A percentile compares a stretch with the other conserved stretches of the same genome.
phyloP scores from a whole-genome alignment of 1,139 yeast species.

The Ashbya aceris region DNA sequence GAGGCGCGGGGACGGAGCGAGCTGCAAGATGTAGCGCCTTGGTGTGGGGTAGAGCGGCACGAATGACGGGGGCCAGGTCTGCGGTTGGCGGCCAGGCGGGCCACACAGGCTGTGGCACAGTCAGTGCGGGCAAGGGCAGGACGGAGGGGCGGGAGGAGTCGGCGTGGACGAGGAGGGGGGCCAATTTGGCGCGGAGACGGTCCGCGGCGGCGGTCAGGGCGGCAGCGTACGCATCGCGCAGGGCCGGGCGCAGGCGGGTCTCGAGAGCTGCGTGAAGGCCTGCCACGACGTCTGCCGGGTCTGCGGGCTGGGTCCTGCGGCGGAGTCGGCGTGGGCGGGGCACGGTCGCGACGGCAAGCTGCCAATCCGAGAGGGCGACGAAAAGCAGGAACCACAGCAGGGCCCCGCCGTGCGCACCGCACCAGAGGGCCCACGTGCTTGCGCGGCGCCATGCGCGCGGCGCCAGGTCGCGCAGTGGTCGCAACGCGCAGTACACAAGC shows the following conservation, averaged over 20 bases:
- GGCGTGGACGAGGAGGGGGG: neutral
- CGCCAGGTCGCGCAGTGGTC: neutral
- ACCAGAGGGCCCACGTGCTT: neutral
- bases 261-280: too few relatives aligned
- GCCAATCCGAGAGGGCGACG: slow-evolving; percentile 1
- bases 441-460: slow-evolving; percentile 1
- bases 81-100: too few relatives aligned
- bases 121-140: neutral
- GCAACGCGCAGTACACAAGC: neutral
- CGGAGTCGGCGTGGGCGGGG: neutral
- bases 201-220: too few relatives aligned
- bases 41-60: too few relatives aligned
- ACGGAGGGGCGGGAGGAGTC: neutral
- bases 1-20: too few relatives aligned
- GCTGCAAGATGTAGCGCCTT: too few relatives aligned
- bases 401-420: neutral
- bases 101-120: neutral
- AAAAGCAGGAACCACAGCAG: neutral
- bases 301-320: too few relatives aligned
- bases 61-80: too few relatives aligned
- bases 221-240: too few relatives aligned
- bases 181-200: neutral
- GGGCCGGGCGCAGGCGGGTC: too few relatives aligned
- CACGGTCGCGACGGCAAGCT: neutral
- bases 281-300: too few relatives aligned